Evolutionary conservation across 176 grass and related monocot genomes (phyloP), one percentile per base, ranked within the genome.

Genomic region (Metroxylon sagu): DNA sequence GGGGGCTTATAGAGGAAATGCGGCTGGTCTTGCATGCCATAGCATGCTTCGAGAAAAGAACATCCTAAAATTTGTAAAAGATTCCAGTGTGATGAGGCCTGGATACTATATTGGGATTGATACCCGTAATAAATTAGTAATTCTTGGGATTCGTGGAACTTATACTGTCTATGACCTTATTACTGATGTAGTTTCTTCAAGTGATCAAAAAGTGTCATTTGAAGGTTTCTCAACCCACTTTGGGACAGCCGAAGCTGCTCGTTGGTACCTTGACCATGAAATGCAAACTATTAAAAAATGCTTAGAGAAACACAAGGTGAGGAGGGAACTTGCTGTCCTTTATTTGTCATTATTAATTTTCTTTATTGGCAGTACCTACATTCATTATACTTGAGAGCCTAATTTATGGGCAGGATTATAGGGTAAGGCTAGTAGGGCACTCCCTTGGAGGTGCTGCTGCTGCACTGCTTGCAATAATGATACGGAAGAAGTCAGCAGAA

Each of bases 1-100:
- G 68, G 92, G 87, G 16, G 85, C 86, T 54, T 96, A 96, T 43
- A 96, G 82, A 66, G 71, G 83, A 76, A 80, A 64, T 70, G 83
- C 72, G 15, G 53, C 81, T 56, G 74, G 75, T 28, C 69, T 96
- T 67, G 83, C 92, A 74, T 67, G 74, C 48, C 59, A 88, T 69
- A 90, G 83, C 72, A 96, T 96, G 92, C 83, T 96, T 76, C 86
- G 78, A 18, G 85, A 85, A 61, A 85, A 82, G 67, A 90, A 96
- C 56, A 73, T 90, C 72, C 52, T 90, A 56, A 96, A 90, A 62
- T 96, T 88, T 62, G 74, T 96, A 53, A 88, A 90, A 66, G 78
- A 85, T 57, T 90, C 92, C 5, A 96, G 86, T 71, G 77, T 96
- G 35, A 74, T 96, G 61, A 78, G 87, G 27, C 83, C 92, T 65